Evolutionary conservation across 306 rosid genomes (phyloP), one percentile per base, ranked within the genome.

Genomic region (Vicia faba): DNA sequence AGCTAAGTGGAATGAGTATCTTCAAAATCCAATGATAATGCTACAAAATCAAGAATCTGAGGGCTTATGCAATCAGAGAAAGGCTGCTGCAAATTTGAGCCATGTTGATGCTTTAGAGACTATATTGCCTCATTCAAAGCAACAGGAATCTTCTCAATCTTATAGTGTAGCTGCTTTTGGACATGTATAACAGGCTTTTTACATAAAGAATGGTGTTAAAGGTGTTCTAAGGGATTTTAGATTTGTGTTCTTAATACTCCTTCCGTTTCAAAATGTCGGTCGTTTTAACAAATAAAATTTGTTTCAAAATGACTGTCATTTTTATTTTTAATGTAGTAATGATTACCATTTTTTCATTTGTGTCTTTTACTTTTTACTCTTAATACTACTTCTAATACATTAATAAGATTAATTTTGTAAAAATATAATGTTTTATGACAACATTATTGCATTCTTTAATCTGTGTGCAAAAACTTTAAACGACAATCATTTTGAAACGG

Each of bases 1-100:
- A 23, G 81, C 76, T 4, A 78, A 79, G 76, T 84, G 88, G 88
- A 58, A 59, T 66, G 88, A 84, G 44, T 84, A 78, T 63, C 72
- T 75, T 67, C 83, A 72, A 15, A 78, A 75, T 49, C 86, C 85
- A 60, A 72, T 78, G 66, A 49, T 75, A 33, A 81, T 84, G 84
- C 46, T 67, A 39, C 81, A 75, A 65, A 70, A 64, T 50, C 77
- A 79, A 45, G 49, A 54, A 50, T 73, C 44, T 45, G 76, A 70
- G 15, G 71, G 81, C 13, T 28, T 73, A 39, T 81, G 72, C 71
- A 64, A 69, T 35, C 58, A 63, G 72, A 77, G 70, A 73, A 81
- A 75, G 77, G 72, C 81, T 7, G 61, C 69, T 38, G 31, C 80
- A 3, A 78, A 74, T 66, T 64, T 78, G 74, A 58, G 51, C 28